Conservation (phyloP, 371 early-diverging fungal species). For the Mortierella sp. region DNA sequence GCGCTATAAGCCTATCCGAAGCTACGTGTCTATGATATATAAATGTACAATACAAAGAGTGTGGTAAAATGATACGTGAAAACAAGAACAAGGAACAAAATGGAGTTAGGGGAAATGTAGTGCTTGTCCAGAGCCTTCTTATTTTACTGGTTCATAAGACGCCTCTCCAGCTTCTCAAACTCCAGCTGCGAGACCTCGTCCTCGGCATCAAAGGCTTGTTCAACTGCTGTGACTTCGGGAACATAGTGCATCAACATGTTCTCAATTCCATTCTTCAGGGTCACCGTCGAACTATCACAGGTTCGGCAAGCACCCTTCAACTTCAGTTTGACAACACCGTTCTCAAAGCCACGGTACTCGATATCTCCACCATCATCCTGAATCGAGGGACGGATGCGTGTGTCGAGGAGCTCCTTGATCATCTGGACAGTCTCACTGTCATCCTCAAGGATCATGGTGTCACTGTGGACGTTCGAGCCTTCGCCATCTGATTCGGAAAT, state of each 20-base stretch:
- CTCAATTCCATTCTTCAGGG: conserved; percentile 97
- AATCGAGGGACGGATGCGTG: conserved; percentile 95
- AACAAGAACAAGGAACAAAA: not conserved
- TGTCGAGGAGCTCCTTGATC: conserved; percentile 97
- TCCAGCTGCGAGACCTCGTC: conserved; percentile 48
- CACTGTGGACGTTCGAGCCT: conserved; percentile 61
- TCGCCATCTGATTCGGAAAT: conserved; percentile 60
- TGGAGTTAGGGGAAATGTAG: no score
- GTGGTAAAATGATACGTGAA: no score
- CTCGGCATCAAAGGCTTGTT: conserved; percentile 76
- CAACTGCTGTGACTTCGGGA: conserved; percentile 94
- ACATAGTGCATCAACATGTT: conserved; percentile 99
- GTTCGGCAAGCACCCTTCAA: conserved; percentile 97
- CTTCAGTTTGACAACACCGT: conserved; percentile 91
- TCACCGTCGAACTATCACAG: conserved; percentile 89
- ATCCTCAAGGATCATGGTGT: conserved; percentile 81
- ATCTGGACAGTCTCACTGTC: conserved; percentile 93
- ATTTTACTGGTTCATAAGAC: conserved; percentile 56
- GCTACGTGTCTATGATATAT: no score
- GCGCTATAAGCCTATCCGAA: no score
- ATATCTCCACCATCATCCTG: conserved; percentile 99
- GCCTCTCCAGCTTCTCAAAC: conserved; percentile 54
- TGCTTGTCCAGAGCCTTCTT: not conserved
- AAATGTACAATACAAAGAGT: no score
- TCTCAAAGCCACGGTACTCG: conserved; percentile 90